Evolutionary conservation across 208 protist genomes (phyloP), one percentile per base, ranked within the genome.

Genomic region (Wallacemonas rigidus): DNA sequence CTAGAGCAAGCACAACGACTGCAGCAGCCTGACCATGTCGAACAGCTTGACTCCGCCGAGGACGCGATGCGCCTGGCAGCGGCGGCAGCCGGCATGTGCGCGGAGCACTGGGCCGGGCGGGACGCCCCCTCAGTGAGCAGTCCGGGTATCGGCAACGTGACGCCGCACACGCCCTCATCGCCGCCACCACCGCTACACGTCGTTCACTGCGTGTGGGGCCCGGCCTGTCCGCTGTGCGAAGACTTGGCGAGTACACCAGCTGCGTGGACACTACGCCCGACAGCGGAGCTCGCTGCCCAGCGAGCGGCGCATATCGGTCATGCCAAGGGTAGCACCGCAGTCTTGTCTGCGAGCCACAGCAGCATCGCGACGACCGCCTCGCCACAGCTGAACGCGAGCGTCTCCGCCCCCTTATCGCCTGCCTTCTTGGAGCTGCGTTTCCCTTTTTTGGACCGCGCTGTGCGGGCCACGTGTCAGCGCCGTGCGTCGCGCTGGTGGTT

Each of bases 151-250:
- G 26, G 26, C 26, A 26, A 26, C 26, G 41, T 17, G 40, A 17
- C 45, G 8, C 35, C 47, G 17, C 17, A 56, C 9, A 17, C 69
- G 53, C 9, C 75, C 26, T 5, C 69, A 17, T 36, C 62, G 8
- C 1, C 75, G 38, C n/a, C 69, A n/a, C 70, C 60, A 35, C 58
- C 57, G 26, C 55, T 63, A 36, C 63, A 81, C 2, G 74, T 80
- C 6, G 87, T 90, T 43, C 83, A 89, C 67, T 95, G 90, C 68
- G 85, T 80, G 0, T 95, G 90, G 90, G 90, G 90, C 14, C 79
- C 83, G 12, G 90, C 90, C 6, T 95, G 90, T 44, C 81, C 87
- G 12, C 72, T 88, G 43, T 95, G 90, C 40, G 87, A 92, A 65
- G 78, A 83, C 45, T 81, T 95, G 41, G 81, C 84, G 26, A 63